These are phyloP conservation scores for Phytophthora cactorum DNA, from an alignment of 352 stramenopile species.

Conservation along the genomic window DNA sequence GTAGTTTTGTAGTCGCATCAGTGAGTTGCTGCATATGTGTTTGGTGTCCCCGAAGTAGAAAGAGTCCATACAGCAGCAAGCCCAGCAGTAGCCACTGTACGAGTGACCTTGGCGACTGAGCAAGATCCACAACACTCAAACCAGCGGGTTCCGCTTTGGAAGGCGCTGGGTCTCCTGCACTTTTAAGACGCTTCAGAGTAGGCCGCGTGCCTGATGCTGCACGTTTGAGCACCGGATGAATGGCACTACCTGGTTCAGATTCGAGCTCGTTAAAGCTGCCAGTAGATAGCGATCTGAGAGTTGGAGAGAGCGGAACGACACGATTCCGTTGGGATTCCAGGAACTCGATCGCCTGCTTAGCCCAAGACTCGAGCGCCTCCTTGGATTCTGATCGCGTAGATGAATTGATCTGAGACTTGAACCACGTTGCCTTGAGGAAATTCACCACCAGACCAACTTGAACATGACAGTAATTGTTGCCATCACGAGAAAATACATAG, in stretches of 20 bases:
- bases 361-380: conserved; percentile 70
- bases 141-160: neutral
- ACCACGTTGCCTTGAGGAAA: conserved; percentile 85
- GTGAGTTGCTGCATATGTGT: conserved; percentile 53
- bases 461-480: conserved; percentile 78
- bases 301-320: conserved; percentile 25
- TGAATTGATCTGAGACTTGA: conserved; percentile 85
- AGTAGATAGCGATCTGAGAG: conserved; percentile 18
- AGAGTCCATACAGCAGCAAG: conserved; percentile 43
- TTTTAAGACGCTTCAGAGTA: conserved; percentile 15
- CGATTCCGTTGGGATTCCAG: conserved; percentile 46
- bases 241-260: conserved; percentile 14
- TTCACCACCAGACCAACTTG: conserved; percentile 76
- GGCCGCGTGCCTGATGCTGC: conserved; percentile 3
- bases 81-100: conserved; percentile 43
- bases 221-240: conserved; percentile 27
- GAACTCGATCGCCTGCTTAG: conserved; percentile 55
- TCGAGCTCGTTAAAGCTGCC: conserved; percentile 34
- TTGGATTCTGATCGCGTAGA: conserved; percentile 77
- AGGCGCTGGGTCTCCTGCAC: neutral
- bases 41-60: conserved; percentile 50
- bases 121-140: conserved; percentile 3
- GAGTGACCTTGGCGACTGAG: conserved; percentile 18
- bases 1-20: conserved; percentile 39
- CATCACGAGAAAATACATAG: conserved; percentile 78